Percentiles rank a stretch among this genome's conserved stretches.
phyloP scores from a whole-genome alignment of 2,329 filamentous ascomycete genomes.

The Aureobasidium sp. region DNA sequence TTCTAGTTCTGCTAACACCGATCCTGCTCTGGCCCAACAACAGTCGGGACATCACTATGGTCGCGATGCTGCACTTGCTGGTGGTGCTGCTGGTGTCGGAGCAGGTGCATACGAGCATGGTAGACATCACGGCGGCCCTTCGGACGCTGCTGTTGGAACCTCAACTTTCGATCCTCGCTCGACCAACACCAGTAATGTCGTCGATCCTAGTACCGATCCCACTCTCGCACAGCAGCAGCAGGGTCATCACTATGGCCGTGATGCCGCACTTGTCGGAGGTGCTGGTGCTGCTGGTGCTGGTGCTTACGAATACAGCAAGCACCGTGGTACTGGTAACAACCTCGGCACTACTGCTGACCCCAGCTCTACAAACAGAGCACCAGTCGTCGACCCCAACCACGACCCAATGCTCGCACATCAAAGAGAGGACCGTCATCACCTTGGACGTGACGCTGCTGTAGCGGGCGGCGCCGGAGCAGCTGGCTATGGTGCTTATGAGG shows the following conservation, averaged over 20 bases:
- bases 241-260: slow-evolving; percentile 28
- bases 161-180: slow-evolving; percentile 25
- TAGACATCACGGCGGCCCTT: slow-evolving; percentile 21
- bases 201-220: slow-evolving; percentile 20
- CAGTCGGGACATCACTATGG: slow-evolving; percentile 25
- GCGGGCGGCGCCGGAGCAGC: slow-evolving; percentile 24
- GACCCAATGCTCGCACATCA: not conserved
- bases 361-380: slow-evolving; percentile 23
- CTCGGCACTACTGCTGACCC: slow-evolving; percentile 24
- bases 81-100: slow-evolving; percentile 27
- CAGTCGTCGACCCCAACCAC: slow-evolving; percentile 22
- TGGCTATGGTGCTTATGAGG: slow-evolving; percentile 25
- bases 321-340: slow-evolving; percentile 16
- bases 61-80: slow-evolving; percentile 27
- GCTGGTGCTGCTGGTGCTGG: slow-evolving; percentile 26
- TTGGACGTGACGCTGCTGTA: slow-evolving; percentile 25
- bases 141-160: slow-evolving; percentile 19
- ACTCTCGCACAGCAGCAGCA: slow-evolving; percentile 1
- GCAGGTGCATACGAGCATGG: slow-evolving; percentile 29
- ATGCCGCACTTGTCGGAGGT: slow-evolving; percentile 28
- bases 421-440: slow-evolving; percentile 19
- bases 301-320: slow-evolving; percentile 22
- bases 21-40: not conserved
- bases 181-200: slow-evolving; percentile 23
- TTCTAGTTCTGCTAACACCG: slow-evolving; percentile 22